These are phyloP conservation scores for Fusarium pseudocircinatum DNA, from an alignment of 2,329 filamentous ascomycete species.

Conservation along the genomic window DNA sequence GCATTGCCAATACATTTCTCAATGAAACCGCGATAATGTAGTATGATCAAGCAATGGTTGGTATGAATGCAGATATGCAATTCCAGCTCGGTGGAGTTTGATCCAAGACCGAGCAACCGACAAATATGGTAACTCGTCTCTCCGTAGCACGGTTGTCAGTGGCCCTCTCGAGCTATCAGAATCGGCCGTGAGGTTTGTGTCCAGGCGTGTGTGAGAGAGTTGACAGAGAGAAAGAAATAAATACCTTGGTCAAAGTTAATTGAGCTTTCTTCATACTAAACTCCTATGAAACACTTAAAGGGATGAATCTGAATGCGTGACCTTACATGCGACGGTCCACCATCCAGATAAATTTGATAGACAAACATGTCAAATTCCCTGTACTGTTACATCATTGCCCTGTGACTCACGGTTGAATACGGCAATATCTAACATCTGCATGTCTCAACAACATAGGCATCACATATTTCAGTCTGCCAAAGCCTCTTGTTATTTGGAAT, in stretches of 20 bases:
- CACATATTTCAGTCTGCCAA: background rate
- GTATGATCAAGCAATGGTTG: slow-evolving; percentile 1
- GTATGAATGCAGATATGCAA: slow-evolving; percentile 18
- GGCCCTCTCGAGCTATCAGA: background rate
- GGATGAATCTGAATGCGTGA: background rate
- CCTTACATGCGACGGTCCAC: background rate
- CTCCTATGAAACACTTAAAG: background rate
- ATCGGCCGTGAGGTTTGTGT: too few species aligned
- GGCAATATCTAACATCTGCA: background rate
- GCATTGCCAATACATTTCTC: slow-evolving; percentile 5
- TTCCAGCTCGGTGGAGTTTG: slow-evolving; percentile 18
- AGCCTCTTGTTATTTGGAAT: background rate
- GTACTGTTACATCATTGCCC: background rate
- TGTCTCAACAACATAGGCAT: background rate
- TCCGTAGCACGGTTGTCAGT: background rate
- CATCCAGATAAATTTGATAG: background rate
- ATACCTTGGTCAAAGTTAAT: background rate
- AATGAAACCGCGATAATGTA: background rate
- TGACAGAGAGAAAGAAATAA: background rate
- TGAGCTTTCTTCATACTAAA: background rate
- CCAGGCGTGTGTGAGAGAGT: background rate
- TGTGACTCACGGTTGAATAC: background rate
- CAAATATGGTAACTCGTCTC: slow-evolving; percentile 1
- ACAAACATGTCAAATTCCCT: background rate
- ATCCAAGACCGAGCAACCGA: slow-evolving; percentile 38